Conservation (phyloP, 2,329 filamentous ascomycete species). For the Lecanoromycetidae sp. region DNA sequence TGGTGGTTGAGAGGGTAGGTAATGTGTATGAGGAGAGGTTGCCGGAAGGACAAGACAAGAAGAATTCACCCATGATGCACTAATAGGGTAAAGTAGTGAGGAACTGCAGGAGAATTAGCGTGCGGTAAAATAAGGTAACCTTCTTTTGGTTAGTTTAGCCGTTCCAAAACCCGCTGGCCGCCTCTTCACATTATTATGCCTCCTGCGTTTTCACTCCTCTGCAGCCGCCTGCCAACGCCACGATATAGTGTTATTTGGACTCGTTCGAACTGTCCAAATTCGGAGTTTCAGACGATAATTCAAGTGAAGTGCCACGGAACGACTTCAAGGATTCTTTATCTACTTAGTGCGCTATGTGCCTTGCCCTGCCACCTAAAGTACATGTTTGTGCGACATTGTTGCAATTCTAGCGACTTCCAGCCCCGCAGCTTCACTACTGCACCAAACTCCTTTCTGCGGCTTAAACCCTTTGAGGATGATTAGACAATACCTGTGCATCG, state of each 20-base stretch:
- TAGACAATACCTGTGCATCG: too few relatives aligned
- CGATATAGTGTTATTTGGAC: conserved; percentile 3
- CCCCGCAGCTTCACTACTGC: too few relatives aligned
- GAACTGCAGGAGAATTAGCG: too few relatives aligned
- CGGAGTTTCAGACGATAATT: not conserved
- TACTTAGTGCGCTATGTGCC: not conserved
- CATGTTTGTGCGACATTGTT: too few relatives aligned
- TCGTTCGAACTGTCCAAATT: conserved; percentile 7
- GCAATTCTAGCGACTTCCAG: too few relatives aligned
- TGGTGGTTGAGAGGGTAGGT: conserved; percentile 17
- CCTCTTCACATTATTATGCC: too few relatives aligned
- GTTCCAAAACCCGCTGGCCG: too few relatives aligned
- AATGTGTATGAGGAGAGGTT: conserved; percentile 15
- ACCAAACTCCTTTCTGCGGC: too few relatives aligned
- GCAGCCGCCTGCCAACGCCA: not conserved
- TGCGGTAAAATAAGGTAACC: not conserved
- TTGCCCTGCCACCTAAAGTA: too few relatives aligned
- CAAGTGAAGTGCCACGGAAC: not conserved
- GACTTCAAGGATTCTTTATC: not conserved
- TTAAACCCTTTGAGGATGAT: too few relatives aligned
- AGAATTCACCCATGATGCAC: conserved; percentile 1
- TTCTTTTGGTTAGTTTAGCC: too few relatives aligned
- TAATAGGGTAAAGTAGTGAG: not conserved
- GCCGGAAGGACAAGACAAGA: conserved; percentile 3
- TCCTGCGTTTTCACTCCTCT: not conserved